Evolutionary conservation across 1,284 basidiomycete species (phyloP).

Genomic region (Naganishia sp.): DNA sequence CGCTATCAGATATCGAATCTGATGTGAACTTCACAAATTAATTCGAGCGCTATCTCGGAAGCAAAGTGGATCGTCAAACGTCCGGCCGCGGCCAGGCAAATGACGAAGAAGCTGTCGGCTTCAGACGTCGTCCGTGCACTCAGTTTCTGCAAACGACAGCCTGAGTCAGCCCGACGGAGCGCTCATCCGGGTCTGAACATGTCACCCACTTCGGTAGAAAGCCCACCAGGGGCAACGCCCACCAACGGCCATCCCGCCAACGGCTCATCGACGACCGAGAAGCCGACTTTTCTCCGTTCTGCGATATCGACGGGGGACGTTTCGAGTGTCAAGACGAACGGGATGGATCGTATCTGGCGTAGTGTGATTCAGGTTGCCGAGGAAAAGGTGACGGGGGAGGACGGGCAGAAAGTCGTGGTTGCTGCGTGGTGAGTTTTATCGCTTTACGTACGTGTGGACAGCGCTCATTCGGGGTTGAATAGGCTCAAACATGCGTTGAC

Average conservation of each 20-base stretch:
- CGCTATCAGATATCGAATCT: not conserved
- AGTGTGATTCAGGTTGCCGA: not conserved
- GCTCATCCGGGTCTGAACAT: not conserved
- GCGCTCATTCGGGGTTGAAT: not conserved
- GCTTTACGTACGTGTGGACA: not conserved
- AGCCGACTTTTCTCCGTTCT: not conserved
- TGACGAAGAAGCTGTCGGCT: too few species aligned
- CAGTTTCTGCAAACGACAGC: too few species aligned
- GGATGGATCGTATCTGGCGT: not conserved
- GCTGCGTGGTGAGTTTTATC: conserved; percentile 9
- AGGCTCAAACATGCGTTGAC: conserved; percentile 6
- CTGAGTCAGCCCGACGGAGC: too few species aligned
- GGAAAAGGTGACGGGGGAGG: conserved; percentile 5
- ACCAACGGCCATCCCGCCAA: not conserved
- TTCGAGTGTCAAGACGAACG: not conserved
- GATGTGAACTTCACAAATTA: too few species aligned
- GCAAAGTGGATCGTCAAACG: not conserved
- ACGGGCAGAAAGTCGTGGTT: conserved; percentile 15
- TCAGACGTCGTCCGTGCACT: too few species aligned
- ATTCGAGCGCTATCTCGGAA: too few species aligned
- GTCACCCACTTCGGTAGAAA: conserved; percentile 13
- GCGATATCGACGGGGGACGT: not conserved
- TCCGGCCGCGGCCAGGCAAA: not conserved
- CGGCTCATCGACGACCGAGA: not conserved
- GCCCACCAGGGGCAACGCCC: not conserved